phyloP scores from a whole-genome alignment of 495 filamentous ascomycete species.

The Aspergillus panamensis region DNA sequence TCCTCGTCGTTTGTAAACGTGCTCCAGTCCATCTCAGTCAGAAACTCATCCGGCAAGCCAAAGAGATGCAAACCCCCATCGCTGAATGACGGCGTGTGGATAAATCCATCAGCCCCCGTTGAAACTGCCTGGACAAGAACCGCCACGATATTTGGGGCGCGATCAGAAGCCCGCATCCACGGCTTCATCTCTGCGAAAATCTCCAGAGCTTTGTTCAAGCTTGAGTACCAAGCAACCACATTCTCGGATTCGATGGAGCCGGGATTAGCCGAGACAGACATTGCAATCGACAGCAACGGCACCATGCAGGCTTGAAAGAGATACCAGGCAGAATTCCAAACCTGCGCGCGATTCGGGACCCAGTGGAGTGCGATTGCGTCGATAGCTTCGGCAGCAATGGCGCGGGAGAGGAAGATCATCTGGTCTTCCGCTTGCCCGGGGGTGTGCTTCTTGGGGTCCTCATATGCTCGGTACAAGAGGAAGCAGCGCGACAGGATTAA shows the following conservation, averaged over 20 bases:
- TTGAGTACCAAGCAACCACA: conserved; percentile 3
- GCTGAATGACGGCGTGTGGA: conserved; percentile 8
- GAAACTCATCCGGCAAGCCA: conserved; percentile 10
- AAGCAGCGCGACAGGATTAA: conserved; percentile 8
- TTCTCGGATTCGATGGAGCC: not conserved
- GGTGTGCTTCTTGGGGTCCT: not conserved
- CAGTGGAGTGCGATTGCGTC: conserved; percentile 6
- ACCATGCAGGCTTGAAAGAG: conserved; percentile 16
- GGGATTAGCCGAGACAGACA: not conserved
- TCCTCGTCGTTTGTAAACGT: conserved; percentile 2
- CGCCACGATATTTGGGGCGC: conserved; percentile 9
- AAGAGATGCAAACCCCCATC: conserved; percentile 10
- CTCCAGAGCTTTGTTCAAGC: conserved; percentile 9
- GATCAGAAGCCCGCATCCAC: conserved; percentile 11
- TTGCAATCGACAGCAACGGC: conserved; percentile 11
- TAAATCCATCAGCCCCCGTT: not conserved
- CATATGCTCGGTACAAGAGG: conserved; percentile 10
- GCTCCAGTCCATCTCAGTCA: conserved; percentile 14
- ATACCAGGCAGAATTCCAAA: conserved; percentile 15
- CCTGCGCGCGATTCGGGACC: conserved; percentile 10
- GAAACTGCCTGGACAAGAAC: conserved; percentile 6
- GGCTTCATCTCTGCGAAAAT: conserved; percentile 13
- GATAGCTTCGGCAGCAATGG: conserved; percentile 6
- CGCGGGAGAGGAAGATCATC: not conserved
- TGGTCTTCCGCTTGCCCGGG: not conserved